Evolutionary conservation across 164 flowering plant genomes (phyloP).

Genomic region (Tinospora cordifolia): DNA sequence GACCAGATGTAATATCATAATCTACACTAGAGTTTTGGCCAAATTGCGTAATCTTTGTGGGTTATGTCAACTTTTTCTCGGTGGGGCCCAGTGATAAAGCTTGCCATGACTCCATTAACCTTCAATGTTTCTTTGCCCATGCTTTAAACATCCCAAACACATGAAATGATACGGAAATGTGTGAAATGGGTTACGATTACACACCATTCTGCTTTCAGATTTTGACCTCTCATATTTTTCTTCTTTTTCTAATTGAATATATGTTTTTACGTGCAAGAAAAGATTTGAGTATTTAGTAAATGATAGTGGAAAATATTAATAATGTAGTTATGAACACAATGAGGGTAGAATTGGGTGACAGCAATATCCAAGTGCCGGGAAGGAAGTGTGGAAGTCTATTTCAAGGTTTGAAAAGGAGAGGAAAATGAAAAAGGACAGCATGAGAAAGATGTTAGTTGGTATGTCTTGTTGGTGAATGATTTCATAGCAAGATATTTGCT

Average conservation of each 20-base stretch:
- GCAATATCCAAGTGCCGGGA: not conserved
- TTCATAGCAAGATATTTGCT: constrained; percentile 15
- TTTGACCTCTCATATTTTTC: no score
- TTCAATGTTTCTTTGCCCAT: constrained; percentile 5
- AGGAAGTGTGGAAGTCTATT: not conserved
- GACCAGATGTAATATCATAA: no score
- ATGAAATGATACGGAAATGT: not conserved
- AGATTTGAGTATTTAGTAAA: no score
- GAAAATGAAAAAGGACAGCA: not conserved
- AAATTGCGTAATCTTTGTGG: not conserved
- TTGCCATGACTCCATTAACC: not conserved
- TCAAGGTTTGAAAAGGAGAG: constrained; percentile 1
- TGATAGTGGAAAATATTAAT: not conserved
- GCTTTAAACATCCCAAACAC: constrained; percentile 6
- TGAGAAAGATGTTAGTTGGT: constrained; percentile 16
- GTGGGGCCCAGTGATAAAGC: not conserved
- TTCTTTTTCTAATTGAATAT: no score
- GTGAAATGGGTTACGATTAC: no score
- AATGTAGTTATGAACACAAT: not conserved
- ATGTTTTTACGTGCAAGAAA: not conserved
- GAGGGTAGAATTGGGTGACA: not conserved
- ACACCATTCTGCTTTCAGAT: no score
- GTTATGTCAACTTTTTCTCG: constrained; percentile 1
- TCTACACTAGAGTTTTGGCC: not conserved
- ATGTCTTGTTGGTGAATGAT: constrained; percentile 14